Evolutionary conservation across 768 basidiomycete species (phyloP).

Genomic region (Trametes coccinea): DNA sequence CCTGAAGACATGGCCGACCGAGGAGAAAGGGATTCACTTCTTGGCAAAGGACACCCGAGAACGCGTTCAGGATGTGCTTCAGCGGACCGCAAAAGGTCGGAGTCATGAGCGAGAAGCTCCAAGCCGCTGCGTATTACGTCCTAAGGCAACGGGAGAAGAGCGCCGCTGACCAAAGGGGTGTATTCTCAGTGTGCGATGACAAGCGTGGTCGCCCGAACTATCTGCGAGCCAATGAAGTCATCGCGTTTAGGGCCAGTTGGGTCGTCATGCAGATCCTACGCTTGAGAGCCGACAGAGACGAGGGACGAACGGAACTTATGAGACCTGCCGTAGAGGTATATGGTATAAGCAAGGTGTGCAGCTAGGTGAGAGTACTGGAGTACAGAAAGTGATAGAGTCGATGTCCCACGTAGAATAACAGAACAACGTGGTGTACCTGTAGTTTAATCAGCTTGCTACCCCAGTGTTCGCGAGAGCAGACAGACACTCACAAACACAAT

Average conservation of each 20-base stretch:
- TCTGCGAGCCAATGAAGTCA: conserved; percentile 8
- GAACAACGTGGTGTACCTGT: no score
- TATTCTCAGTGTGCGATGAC: not conserved
- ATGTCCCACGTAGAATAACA: no score
- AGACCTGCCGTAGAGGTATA: not conserved
- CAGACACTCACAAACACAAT: no score
- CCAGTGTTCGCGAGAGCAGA: no score
- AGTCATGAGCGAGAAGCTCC: not conserved
- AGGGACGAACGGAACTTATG: not conserved
- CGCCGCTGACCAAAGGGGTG: not conserved
- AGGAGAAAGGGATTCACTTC: no score
- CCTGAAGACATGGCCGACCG: no score
- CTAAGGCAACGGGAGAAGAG: conserved; percentile 1
- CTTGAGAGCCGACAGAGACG: not conserved
- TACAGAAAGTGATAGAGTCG: no score
- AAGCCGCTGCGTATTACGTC: conserved; percentile 11
- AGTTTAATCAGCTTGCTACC: no score
- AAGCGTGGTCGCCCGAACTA: conserved; percentile 7
- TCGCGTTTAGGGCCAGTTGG: not conserved
- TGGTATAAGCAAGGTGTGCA: not conserved
- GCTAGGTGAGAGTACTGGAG: no score
- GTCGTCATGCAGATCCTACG: not conserved
- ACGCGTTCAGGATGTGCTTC: not conserved
- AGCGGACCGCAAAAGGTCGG: not conserved
- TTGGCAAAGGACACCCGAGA: no score